Evolutionary conservation across 768 basidiomycete genomes (phyloP).

Genomic region (Podaxis sp.): DNA sequence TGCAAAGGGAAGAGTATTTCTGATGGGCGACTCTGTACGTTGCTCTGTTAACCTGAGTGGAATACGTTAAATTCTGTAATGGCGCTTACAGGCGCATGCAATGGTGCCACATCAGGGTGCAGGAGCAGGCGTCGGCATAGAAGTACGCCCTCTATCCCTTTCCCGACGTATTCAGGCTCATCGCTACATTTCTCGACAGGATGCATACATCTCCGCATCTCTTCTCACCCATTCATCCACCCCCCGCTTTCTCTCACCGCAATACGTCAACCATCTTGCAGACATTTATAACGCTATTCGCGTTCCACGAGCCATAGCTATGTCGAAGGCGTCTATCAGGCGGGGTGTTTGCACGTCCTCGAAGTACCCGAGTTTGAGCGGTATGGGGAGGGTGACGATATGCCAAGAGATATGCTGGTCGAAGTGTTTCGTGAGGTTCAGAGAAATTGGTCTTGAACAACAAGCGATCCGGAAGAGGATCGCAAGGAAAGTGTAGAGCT

Average conservation of each 20-base stretch:
- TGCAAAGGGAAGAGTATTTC: slow-evolving; percentile 16
- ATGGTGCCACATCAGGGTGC: slow-evolving; percentile 46
- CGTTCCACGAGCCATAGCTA: slow-evolving; percentile 21
- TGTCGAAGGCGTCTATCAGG: slow-evolving; percentile 12
- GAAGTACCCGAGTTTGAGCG: slow-evolving; percentile 22
- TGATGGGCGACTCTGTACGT: slow-evolving; percentile 22
- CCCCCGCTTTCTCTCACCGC: slow-evolving; percentile 15
- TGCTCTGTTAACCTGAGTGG: not conserved
- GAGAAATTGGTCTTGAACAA: slow-evolving; percentile 22
- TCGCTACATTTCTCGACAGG: slow-evolving; percentile 27
- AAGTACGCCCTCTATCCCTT: slow-evolving; percentile 23
- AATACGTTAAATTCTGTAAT: not conserved
- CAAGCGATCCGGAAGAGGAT: slow-evolving; percentile 21
- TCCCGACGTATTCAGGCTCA: slow-evolving; percentile 21
- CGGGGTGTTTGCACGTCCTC: slow-evolving; percentile 11
- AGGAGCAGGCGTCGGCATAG: slow-evolving; percentile 47
- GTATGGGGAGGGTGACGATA: slow-evolving; percentile 21
- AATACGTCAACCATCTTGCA: slow-evolving; percentile 13
- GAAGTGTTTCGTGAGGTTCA: slow-evolving; percentile 16
- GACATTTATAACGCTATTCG: slow-evolving; percentile 24
- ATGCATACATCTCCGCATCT: slow-evolving; percentile 34
- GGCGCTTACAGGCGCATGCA: slow-evolving; percentile 31
- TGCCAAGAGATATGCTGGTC: slow-evolving; percentile 18
- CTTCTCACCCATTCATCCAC: slow-evolving; percentile 33
- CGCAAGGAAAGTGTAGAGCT: slow-evolving; percentile 16